Base-by-base conservation (phyloP, 179 eudicot species). In the Silene noctiflora region DNA sequence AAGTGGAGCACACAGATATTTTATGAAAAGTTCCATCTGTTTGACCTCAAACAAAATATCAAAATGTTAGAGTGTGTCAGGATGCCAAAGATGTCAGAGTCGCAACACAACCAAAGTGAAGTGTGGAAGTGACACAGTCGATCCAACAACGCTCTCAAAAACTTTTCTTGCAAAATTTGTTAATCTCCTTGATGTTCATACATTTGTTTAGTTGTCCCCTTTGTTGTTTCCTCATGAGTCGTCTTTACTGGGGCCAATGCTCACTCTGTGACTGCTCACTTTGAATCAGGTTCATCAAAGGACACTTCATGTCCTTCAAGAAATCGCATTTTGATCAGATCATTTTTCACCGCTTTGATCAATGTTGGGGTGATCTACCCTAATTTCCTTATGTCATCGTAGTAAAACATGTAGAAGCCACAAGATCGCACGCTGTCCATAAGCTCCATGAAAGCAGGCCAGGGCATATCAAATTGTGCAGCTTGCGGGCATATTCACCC, bases 221-320 rank as follows among this genome's bases (percentile, higher is more conserved):
- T 65, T 31, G 44, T 35, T 35, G 24, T 56, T 75, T 77, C 14
- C 63, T 4, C 6, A 9, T 48, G 21, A 6, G 44, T 29, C 12
- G 35, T 39, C 46, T 7, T 42, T 75, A 1, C 21, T 66, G 72
- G 14, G 19, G 58, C 48, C 46, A 51, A 7, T 73, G 56, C 74
- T 78, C 67, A 69, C 17, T 70, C 59, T 27, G 22, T 68, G 69
- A 58, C 65, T 25, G 4, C 75, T 27, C 65, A 48, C 73, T 70
- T 78, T 60, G 51, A 24, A 72, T 72, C 93, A 94, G 98, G 97
- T 94, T 73, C 98, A 94, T 81, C 88, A 85, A 77, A 92, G 89
- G 85, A 94, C 96, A 44, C 91, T 92, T 51, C 84, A 87, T 83
- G 78, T 94, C 79, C 94, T 94, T 80, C 85, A 94, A 84, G 98